Percentiles rank a stretch among this genome's conserved stretches.
phyloP scores from a whole-genome alignment of 2,329 filamentous ascomycete species.

The Truncatella angustata region DNA sequence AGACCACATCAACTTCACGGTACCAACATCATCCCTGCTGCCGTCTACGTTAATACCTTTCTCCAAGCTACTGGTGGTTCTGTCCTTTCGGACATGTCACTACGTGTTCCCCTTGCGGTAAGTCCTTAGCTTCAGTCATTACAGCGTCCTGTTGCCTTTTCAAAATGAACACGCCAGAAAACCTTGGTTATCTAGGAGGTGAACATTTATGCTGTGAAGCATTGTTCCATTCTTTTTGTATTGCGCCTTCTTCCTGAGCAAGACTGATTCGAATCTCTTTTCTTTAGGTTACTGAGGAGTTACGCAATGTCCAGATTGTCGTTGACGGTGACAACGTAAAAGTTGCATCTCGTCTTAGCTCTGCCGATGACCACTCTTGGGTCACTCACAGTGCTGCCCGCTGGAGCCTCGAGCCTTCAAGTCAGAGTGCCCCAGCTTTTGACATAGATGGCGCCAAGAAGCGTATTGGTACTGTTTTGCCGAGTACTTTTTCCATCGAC shows the following conservation, averaged over 20 bases:
- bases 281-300: neutral
- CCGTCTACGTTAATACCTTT: constrained; percentile 36
- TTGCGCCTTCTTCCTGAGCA: constrained; percentile 13
- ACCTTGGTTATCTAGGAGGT: too few relatives aligned
- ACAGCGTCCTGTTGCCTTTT: too few relatives aligned
- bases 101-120: constrained; percentile 33
- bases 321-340: constrained; percentile 28
- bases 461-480: constrained; percentile 26
- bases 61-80: constrained; percentile 28
- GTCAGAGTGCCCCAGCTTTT: constrained; percentile 4
- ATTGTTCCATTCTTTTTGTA: too few relatives aligned
- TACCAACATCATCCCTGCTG: constrained; percentile 42
- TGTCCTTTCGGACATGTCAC: constrained; percentile 28
- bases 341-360: constrained; percentile 30
- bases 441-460: constrained; percentile 24
- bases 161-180: too few relatives aligned
- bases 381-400: constrained; percentile 28
- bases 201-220: too few relatives aligned
- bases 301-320: constrained; percentile 35
- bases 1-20: constrained; percentile 37
- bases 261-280: neutral
- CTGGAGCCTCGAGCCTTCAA: constrained; percentile 3
- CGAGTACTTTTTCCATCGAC: constrained; percentile 33
- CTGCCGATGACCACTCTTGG: constrained; percentile 23
- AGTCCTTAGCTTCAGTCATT: too few relatives aligned